Evolutionary conservation across 1,139 yeast genomes (phyloP).

Genomic region (Saccharomyces pastorianus): DNA sequence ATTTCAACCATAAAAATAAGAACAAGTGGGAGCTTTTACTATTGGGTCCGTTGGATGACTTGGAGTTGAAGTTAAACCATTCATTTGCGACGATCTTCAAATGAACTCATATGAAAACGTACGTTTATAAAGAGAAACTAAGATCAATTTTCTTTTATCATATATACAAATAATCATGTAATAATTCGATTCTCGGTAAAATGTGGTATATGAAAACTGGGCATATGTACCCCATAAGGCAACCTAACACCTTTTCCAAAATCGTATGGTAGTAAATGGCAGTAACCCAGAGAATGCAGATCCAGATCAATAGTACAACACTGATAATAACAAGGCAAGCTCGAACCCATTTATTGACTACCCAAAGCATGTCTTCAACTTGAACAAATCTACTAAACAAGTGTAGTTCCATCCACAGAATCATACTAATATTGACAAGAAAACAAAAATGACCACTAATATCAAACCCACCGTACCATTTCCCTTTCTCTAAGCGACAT

Average conservation of each 20-base stretch:
- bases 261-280: slow-evolving; percentile 56
- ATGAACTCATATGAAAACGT: background rate
- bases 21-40: slow-evolving; percentile 9
- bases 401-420: slow-evolving; percentile 36
- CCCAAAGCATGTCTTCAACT: slow-evolving; percentile 10
- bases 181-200: slow-evolving; percentile 16
- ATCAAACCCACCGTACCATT: slow-evolving; percentile 55
- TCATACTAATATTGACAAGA: slow-evolving; percentile 41
- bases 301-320: slow-evolving; percentile 36
- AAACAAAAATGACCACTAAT: slow-evolving; percentile 58
- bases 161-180: slow-evolving; percentile 15
- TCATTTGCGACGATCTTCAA: background rate
- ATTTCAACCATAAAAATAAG: slow-evolving; percentile 2
- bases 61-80: slow-evolving; percentile 10
- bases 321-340: slow-evolving; percentile 9
- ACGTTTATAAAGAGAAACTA: background rate
- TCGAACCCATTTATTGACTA: slow-evolving; percentile 7
- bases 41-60: slow-evolving; percentile 15
- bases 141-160: background rate
- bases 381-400: slow-evolving; percentile 12
- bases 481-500: slow-evolving; percentile 28
- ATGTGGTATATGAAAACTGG: slow-evolving; percentile 34
- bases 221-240: slow-evolving; percentile 39
- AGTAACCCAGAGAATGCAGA: slow-evolving; percentile 41
- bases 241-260: slow-evolving; percentile 47